A percentile compares a stretch with the other conserved stretches of the same genome.
These are phyloP conservation scores for Mycena floridula DNA, from an alignment of 768 basidiomycete species.

Conservation along the genomic window DNA sequence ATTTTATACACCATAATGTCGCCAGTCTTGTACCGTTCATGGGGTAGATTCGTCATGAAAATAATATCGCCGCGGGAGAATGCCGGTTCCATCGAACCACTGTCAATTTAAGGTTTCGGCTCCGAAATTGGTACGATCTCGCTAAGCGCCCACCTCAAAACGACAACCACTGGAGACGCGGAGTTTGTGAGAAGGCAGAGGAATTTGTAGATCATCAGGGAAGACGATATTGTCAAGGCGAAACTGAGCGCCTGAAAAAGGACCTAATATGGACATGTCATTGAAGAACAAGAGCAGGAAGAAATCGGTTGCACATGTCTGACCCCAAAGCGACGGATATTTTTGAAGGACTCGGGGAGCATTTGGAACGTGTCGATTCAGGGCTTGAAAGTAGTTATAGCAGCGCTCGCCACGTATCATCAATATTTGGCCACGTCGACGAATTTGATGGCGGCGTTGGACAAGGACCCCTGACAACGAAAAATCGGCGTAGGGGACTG, in stretches of 20 bases:
- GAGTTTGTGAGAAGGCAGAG: conserved; percentile 41
- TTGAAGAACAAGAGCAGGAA: too few species aligned
- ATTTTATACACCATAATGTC: conserved; percentile 51
- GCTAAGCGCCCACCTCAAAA: conserved; percentile 35
- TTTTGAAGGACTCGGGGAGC: too few species aligned
- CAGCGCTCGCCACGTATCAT: too few species aligned
- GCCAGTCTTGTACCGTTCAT: conserved; percentile 33
- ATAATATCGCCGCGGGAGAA: conserved; percentile 46
- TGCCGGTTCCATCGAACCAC: conserved; percentile 41
- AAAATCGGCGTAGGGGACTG: too few species aligned
- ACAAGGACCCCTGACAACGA: too few species aligned
- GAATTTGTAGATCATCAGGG: conserved; percentile 43
- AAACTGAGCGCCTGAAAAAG: conserved; percentile 8
- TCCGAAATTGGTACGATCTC: background rate
- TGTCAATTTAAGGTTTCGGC: conserved; percentile 5
- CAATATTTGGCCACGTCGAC: too few species aligned
- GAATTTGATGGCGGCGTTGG: too few species aligned
- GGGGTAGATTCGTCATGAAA: conserved; percentile 36
- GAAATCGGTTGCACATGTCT: too few species aligned
- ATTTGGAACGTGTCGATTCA: too few species aligned
- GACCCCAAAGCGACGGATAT: too few species aligned
- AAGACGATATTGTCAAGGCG: background rate
- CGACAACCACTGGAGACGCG: conserved; percentile 48
- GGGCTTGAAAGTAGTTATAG: too few species aligned
- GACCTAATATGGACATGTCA: too few species aligned